Evolutionary conservation across 1,284 basidiomycete species (phyloP), one percentile per base, ranked within the genome.

Genomic region (Porodaedalea pini): DNA sequence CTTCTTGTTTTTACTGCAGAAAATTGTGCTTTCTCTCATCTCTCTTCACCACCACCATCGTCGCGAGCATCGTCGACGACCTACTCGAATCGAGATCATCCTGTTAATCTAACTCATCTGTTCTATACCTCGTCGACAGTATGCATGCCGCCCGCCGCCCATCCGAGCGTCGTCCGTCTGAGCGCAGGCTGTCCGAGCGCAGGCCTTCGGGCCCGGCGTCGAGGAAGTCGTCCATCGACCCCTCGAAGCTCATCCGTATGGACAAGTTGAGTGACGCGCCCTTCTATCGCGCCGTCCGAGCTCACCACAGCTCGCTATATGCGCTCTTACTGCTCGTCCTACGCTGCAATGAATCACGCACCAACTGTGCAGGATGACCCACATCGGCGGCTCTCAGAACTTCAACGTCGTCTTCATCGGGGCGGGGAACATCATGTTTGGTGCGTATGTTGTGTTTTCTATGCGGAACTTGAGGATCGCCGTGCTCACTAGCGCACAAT

Each of bases 381-480:
- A 83, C 57, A 68, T 84, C 53, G 75, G 75, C 51, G 86, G 85
- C 7, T 71, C 75, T 44, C 81, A 85, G 64, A 78, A 87, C 67
- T 94, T 94, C 78, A 95, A 95, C 70, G 85, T 97, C 59, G 83
- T 94, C 68, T 94, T 94, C 72, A 79, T 96, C 65, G 93, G 93
- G 54, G 93, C 93, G 31, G 94, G 94, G 51, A 94, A 94, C 73
- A 93, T 94, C 75, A 94, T 94, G 91, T 94, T 94, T 68, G 92
- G 92, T 87, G 56, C 51, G 79, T 65, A 32, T 37, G 43, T n/a
- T 32, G 21, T 43, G 37, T 29, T 31, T 3, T 7, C 34, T 55
- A 29, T 31, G 21, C 31, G 51, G 51, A 43, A 63, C 58, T 25
- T 19, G 31, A 1, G 23, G 19, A 31, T 34, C 51, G n/a, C 19